Conservation (phyloP, 2,329 filamentous ascomycete species). For the Hypoxylon rubiginosum region DNA sequence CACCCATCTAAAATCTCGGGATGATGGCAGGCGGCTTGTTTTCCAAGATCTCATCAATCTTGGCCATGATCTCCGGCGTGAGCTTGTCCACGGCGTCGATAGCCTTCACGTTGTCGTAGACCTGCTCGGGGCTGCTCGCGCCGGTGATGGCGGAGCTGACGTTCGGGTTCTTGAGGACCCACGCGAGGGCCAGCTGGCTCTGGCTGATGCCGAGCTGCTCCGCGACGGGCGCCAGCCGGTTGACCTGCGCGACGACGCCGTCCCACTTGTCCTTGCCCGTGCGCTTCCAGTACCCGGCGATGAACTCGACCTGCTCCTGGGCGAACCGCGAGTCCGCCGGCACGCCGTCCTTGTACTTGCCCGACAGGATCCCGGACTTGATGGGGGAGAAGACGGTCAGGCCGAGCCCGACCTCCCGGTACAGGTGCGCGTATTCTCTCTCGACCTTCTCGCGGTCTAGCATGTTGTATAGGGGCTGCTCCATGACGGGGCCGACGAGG, state of each 20-base stretch:
- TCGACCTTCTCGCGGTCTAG: slow-evolving; percentile 73
- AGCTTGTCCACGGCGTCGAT: slow-evolving; percentile 66
- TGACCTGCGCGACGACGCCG: slow-evolving; percentile 70
- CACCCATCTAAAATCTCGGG: slow-evolving; percentile 50
- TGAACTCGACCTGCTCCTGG: slow-evolving; percentile 67
- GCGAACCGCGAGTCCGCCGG: slow-evolving; percentile 54
- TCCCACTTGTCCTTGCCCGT: slow-evolving; percentile 68
- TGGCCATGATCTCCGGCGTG: slow-evolving; percentile 69
- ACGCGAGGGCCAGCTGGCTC: slow-evolving; percentile 70
- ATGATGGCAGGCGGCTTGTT: slow-evolving; percentile 67
- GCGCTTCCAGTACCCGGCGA: slow-evolving; percentile 65
- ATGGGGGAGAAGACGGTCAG: slow-evolving; percentile 75
- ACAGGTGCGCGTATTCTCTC: slow-evolving; percentile 71
- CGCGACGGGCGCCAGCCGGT: slow-evolving; percentile 72
- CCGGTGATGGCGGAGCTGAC: slow-evolving; percentile 73
- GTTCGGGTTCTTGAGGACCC: slow-evolving; percentile 73
- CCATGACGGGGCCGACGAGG: slow-evolving; percentile 73
- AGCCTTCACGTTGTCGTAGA: slow-evolving; percentile 71
- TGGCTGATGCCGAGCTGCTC: slow-evolving; percentile 72
- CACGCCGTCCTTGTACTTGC: slow-evolving; percentile 76
- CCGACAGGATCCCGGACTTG: slow-evolving; percentile 71
- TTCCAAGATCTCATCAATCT: slow-evolving; percentile 70
- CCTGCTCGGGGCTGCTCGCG: slow-evolving; percentile 69
- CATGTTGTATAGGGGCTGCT: slow-evolving; percentile 77
- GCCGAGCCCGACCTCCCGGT: slow-evolving; percentile 70